Evolutionary conservation across 2,329 filamentous ascomycete genomes (phyloP), one percentile per base, ranked within the genome.

Genomic region (Cladosporium sp.): DNA sequence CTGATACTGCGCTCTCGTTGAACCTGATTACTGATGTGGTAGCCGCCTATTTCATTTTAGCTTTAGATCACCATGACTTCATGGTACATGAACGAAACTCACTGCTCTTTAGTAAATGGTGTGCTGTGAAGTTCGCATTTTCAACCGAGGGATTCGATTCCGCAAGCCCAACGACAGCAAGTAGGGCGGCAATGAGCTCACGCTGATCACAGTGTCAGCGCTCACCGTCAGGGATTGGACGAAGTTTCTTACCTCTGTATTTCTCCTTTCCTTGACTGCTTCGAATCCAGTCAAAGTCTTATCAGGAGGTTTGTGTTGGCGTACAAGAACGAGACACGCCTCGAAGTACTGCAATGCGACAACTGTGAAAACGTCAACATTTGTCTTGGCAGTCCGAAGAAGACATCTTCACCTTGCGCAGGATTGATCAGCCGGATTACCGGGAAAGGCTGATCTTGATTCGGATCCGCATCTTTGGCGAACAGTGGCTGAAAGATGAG

Each of bases 281-380:
- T 55, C 42, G 14, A 63, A 63, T 9, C 58, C 61, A 35, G 55
- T 49, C 4, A 54, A 46, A 28, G 45, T 13, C 40, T 50, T 52
- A 31, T 40, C 38, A 3, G 52, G 48, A 11, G 59, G 58, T 34
- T 53, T 51, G 41, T 58, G 51, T 14, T 59, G 52, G 4, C 53
- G 46, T 2, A 61, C 53, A 4, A 68, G 59, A 28, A 67, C 64
- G 44, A 66, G 66, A 11, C 66, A 64, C 19, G 67, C 61, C 44
- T 70, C 62, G 38, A 65, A 70, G 50, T 69, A 69, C 50, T 69
- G 67, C 7, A 68, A 42, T 9, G 68, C 67, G 43, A 68, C 59
- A n/a, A 68, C 68, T 61, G 18, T 2, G 11, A 3, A 31, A n/a
- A 3, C 28, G 11, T 38, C 35, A 38, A 38, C 4, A 14, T 3